Evolutionary conservation across 441 rosid genomes (phyloP), one percentile per base, ranked within the genome.

Genomic region (Adansonia rubrostipa): DNA sequence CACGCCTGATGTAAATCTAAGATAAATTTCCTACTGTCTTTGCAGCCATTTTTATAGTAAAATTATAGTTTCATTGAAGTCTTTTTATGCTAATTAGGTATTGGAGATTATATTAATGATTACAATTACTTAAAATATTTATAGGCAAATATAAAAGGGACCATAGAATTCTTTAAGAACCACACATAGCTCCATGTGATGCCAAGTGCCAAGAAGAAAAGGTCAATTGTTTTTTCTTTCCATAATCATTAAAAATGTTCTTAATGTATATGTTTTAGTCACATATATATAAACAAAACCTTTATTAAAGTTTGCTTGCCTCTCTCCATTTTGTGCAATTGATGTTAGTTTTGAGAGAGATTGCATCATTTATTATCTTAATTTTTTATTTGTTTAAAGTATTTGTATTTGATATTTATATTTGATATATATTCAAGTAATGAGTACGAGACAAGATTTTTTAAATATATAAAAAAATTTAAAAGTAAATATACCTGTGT

Each of bases 151-250:
- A 47, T 13, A n/a, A 6, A 78, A 58, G 77, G 77, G 68, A 22
- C 64, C 73, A 66, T 63, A 57, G 33, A 15, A 54, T 53, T 71
- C n/a, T 54, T 20, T 36, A 77, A 47, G 68, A 74, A 72, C 71
- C 77, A 77, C 61, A 17, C 61, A 56, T 6, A 56, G 22, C n/a
- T 28, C 74, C 74, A 71, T 71, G 61, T 51, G 74, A 72, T 33
- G 80, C 78, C 77, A 65, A 47, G 78, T 80, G 80, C 78, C 78
- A 77, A 51, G 44, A 36, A 20, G 28, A 42, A 69, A 77, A 72
- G 72, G 71, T n/a, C 72, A 72, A 14, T 45, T 45, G 33, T 75
- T 72, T 24, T 24, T 24, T 24, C 28, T 66, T 80, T 70, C 50
- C 47, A 24, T 67, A 56, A 22, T 33, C 24, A 56, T 20, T 19